A percentile compares a stretch with the other conserved stretches of the same genome.
Evolutionary conservation across 1,139 yeast genomes (phyloP).

Genomic region (Saccharomyces hybrid): DNA sequence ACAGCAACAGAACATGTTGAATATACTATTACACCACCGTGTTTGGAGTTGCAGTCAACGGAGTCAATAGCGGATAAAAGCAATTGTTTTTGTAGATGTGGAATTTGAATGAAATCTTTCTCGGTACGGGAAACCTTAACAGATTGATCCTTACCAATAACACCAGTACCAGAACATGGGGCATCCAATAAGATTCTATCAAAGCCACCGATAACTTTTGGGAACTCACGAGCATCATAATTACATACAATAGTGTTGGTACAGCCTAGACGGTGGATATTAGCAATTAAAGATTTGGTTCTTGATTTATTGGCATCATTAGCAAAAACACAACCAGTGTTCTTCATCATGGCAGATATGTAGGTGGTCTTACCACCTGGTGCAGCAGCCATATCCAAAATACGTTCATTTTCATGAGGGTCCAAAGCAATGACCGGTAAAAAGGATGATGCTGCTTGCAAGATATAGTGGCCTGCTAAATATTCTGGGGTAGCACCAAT

Average conservation of each 20-base stretch:
- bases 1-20: conserved; percentile 98
- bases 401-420: conserved; percentile 92
- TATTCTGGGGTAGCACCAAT: conserved; percentile 99
- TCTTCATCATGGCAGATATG: conserved; percentile 93
- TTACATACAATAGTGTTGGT: conserved; percentile 94
- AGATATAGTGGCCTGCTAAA: conserved; percentile 92
- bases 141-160: conserved; percentile 93
- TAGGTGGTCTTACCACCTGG: conserved; percentile 99
- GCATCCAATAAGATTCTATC: conserved; percentile 95
- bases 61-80: conserved; percentile 93
- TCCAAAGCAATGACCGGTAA: conserved; percentile 96
- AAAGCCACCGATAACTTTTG: conserved; percentile 96
- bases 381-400: conserved; percentile 98
- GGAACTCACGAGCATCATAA: conserved; percentile 97
- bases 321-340: conserved; percentile 95
- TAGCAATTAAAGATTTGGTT: conserved; percentile 93
- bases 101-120: conserved; percentile 93
- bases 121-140: conserved; percentile 92
- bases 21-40: conserved; percentile 93
- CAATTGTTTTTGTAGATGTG: conserved; percentile 92
- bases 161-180: conserved; percentile 99
- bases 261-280: conserved; percentile 95
- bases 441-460: conserved; percentile 98
- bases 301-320: conserved; percentile 95
- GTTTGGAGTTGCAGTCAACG: conserved; percentile 82